Evolutionary conservation across 73 alveolate genomes (phyloP).

Genomic region (Stentor coeruleus): DNA sequence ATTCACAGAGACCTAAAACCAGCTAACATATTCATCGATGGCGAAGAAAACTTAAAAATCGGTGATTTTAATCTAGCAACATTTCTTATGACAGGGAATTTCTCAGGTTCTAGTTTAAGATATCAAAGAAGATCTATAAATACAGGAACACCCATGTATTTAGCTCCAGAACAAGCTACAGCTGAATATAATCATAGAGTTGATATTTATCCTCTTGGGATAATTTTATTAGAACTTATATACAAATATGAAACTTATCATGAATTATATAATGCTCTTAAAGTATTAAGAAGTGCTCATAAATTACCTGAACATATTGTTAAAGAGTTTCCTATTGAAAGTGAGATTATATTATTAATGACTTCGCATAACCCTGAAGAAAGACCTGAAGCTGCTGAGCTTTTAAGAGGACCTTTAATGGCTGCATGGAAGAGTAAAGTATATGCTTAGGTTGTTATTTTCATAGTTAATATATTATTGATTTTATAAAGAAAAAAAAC

Average conservation of each 20-base stretch:
- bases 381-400: slow-evolving; percentile 48
- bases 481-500: no score
- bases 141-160: slow-evolving; percentile 76
- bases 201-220: slow-evolving; percentile 84
- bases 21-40: slow-evolving; percentile 74
- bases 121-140: slow-evolving; percentile 27
- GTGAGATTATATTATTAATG: slow-evolving; percentile 27
- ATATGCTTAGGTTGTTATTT: no score
- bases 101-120: background rate
- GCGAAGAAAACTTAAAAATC: slow-evolving; percentile 57
- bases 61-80: slow-evolving; percentile 87
- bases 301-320: slow-evolving; percentile 31
- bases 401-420: slow-evolving; percentile 23
- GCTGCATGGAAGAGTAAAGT: slow-evolving; percentile 26
- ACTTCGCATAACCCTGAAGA: slow-evolving; percentile 31
- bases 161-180: slow-evolving; percentile 68
- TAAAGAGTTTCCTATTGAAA: slow-evolving; percentile 33
- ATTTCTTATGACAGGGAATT: background rate
- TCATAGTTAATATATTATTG: no score
- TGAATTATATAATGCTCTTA: slow-evolving; percentile 55
- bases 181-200: slow-evolving; percentile 75
- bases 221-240: slow-evolving; percentile 71
- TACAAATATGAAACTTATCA: slow-evolving; percentile 61
- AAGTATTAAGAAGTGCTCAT: slow-evolving; percentile 40
- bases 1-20: slow-evolving; percentile 90